phyloP scores from a whole-genome alignment of 495 filamentous ascomycete genomes.

The Aspergillus hancockii region DNA sequence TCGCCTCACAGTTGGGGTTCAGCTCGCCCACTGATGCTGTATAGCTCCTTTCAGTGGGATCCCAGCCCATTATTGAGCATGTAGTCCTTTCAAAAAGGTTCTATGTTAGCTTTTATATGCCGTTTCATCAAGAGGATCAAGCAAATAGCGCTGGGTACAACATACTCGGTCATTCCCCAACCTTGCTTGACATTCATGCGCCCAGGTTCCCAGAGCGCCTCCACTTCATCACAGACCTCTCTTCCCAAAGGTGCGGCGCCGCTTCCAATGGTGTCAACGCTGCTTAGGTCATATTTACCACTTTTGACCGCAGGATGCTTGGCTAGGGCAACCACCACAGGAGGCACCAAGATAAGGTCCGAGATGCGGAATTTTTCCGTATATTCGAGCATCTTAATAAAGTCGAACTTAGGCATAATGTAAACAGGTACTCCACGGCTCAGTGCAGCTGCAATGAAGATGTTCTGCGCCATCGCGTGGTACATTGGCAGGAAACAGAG shows the following conservation, averaged over 20 bases:
- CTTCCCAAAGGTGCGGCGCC: slow-evolving; percentile 66
- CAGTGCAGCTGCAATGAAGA: slow-evolving; percentile 46
- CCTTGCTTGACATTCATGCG: slow-evolving; percentile 69
- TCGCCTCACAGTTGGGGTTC: slow-evolving; percentile 65
- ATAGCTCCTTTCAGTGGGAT: slow-evolving; percentile 45
- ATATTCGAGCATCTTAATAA: slow-evolving; percentile 66
- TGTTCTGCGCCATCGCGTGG: slow-evolving; percentile 61
- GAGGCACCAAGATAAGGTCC: slow-evolving; percentile 61
- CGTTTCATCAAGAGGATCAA: slow-evolving; percentile 3
- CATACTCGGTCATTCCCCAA: slow-evolving; percentile 81
- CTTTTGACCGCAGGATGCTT: slow-evolving; percentile 62
- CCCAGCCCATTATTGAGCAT: slow-evolving; percentile 62
- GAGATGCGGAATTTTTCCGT: slow-evolving; percentile 71
- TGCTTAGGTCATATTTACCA: slow-evolving; percentile 67
- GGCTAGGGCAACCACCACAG: slow-evolving; percentile 69
- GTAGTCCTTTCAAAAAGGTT: slow-evolving; percentile 49
- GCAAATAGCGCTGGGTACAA: slow-evolving; percentile 21
- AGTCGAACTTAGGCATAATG: slow-evolving; percentile 74
- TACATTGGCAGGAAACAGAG: slow-evolving; percentile 74
- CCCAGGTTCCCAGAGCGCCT: slow-evolving; percentile 57
- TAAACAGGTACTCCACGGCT: slow-evolving; percentile 55
- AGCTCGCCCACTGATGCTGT: slow-evolving; percentile 64
- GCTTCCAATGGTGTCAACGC: slow-evolving; percentile 54
- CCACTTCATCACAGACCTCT: slow-evolving; percentile 62
- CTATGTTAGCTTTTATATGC: slow-evolving; percentile 10